Base-by-base conservation (phyloP, 345 rosid species). In the Salix udensis region DNA sequence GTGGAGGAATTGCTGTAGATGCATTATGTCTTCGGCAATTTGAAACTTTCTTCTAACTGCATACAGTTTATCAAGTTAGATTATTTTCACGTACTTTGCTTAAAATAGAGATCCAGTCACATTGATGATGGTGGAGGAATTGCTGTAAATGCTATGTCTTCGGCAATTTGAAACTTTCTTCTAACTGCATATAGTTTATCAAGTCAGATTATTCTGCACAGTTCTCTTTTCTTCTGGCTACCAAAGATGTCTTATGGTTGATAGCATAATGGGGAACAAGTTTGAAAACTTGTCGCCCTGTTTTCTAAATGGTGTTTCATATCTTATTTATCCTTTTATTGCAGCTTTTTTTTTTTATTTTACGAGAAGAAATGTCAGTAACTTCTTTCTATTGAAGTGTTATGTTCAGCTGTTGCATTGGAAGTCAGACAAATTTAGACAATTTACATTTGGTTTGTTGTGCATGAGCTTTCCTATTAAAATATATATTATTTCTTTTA, bases 31-130 rank as follows among this genome's bases (percentile, higher is more conserved):
- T 60, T 48, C 13, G 19, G 7, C 18, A 13, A 30, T 74, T 24
- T 40, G 14, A 3, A 19, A 40, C 24, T 48, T 61, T 28, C 24
- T 39, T 34, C 28, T 42, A 28, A n/a, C 26, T n/a, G 28, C 28
- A 1, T 26, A 1, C 1, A 26, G 28, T 26, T 26, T 26, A 26
- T 26, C 28, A 26, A 26, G 28, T 26, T 1, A 26, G 28, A 26
- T 26, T 26, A 65, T 65, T 65, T 65, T 65, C 39, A 28, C 68
- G 12, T 28, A 30, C 31, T 10, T 65, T 75, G 60, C 16, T 53
- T 42, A 19, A 34, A 72, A 64, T 74, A 18, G 66, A 10, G 71
- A 76, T 60, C 53, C 26, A 65, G 15, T 71, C 69, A 19, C n/a
- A 52, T 30, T 52, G 60, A n/a, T 44, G 67, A 66, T 34, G 30